A percentile compares a stretch with the other conserved stretches of the same genome.
Conservation (phyloP, 2,329 filamentous ascomycete genomes). For the Diaporthe sp. region DNA sequence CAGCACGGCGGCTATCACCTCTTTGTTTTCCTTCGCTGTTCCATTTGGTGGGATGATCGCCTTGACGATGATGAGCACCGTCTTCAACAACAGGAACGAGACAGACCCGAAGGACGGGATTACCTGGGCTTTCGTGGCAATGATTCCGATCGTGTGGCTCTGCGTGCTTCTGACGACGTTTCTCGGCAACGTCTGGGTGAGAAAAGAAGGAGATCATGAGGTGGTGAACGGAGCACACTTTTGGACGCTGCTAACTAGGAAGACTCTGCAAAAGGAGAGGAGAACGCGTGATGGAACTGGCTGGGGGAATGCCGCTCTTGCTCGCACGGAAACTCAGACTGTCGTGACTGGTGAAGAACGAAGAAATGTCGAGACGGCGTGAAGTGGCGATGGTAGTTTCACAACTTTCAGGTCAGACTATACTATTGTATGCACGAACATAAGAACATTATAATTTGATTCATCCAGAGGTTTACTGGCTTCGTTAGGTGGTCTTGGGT, state of each 20-base stretch:
- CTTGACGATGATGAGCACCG: slow-evolving; percentile 75
- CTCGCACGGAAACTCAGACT: not conserved
- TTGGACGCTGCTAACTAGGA: slow-evolving; percentile 40
- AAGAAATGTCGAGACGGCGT: not conserved
- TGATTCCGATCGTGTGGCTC: slow-evolving; percentile 68
- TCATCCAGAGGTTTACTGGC: too few relatives aligned
- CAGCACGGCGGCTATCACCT: slow-evolving; percentile 69
- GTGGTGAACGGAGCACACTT: slow-evolving; percentile 43
- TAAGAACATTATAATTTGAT: too few relatives aligned
- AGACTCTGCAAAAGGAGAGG: slow-evolving; percentile 39
- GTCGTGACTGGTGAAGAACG: not conserved
- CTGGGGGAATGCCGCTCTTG: not conserved
- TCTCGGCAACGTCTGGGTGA: slow-evolving; percentile 51
- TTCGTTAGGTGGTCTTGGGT: not conserved
- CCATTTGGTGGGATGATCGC: slow-evolving; percentile 75
- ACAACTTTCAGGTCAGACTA: not conserved
- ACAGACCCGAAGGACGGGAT: slow-evolving; percentile 61
- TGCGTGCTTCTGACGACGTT: slow-evolving; percentile 46
- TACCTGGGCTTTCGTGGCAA: slow-evolving; percentile 74
- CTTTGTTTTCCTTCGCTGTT: slow-evolving; percentile 69
- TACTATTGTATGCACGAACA: too few relatives aligned
- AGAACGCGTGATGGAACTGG: slow-evolving; percentile 36
- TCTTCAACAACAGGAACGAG: slow-evolving; percentile 71
- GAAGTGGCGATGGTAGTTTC: not conserved
- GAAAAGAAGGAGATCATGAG: slow-evolving; percentile 44